Evolutionary conservation across 192 early-diverging fungal species (phyloP), one percentile per base, ranked within the genome.

Genomic region (Paraglomus occultum): DNA sequence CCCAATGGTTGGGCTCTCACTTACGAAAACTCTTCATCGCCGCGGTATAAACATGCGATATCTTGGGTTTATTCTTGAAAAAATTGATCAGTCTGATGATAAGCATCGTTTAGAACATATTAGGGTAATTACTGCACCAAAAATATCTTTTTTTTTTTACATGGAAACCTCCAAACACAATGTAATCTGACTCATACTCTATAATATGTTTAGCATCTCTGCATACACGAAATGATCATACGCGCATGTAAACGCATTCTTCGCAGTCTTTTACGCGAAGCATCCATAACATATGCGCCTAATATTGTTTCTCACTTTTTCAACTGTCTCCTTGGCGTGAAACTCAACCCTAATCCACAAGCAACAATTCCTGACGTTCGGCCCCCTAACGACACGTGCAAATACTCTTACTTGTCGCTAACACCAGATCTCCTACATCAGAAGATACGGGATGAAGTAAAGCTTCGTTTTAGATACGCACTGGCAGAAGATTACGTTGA

Each of bases 1-100:
- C 1, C 96, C 95, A 23, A 74, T 91, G 17, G 93, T 94, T 77
- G 89, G 90, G 49, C 84, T 84, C 49, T 80, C 86, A 12, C 80
- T 99, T n/a, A 88, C 88, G 10, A 83, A 80, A 64, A 80, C 87
- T 6, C 88, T 99, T 84, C 97, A 99, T 79, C 89, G 87, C 51
- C 92, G 92, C 46, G 97, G 97, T 69, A 90, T 99, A 79, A 97
- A 98, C 78, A 97, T 98, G 92, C 88, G 97, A 40, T 98, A 96
- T 72, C 83, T 99, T 20, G 96, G 95, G 8, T 84, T 78, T 51
- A 83, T 96, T 5, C 86, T 87, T 17, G 61, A 79, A 46, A 67
- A 90, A 20, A 79, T 95, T 42, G 82, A 92, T 7, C 70, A 84
- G 22, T 75, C 83, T 57, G 72, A 82, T 15, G 89, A 85, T 49